Percentiles rank a stretch among this genome's conserved stretches.
Evolutionary conservation across 2,329 filamentous ascomycete genomes (phyloP).

Genomic region (Penicillium sp.): DNA sequence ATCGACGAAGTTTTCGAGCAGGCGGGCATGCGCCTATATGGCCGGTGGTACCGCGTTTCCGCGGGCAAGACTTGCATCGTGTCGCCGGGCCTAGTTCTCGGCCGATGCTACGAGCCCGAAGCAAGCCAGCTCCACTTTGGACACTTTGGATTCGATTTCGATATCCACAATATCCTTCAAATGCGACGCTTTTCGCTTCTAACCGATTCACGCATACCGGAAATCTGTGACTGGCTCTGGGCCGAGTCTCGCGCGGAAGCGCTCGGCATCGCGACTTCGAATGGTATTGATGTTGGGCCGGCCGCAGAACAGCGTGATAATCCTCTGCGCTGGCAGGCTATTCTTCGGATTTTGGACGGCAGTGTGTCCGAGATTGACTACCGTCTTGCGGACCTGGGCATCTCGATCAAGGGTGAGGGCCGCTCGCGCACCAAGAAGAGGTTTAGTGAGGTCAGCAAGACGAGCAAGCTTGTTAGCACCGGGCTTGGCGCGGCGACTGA

Average conservation of each 20-base stretch:
- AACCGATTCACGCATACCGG: slow-evolving; percentile 53
- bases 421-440: slow-evolving; percentile 4
- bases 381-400: slow-evolving; percentile 32
- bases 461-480: slow-evolving; percentile 43
- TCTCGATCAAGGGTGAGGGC: slow-evolving; percentile 13
- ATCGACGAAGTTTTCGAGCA: slow-evolving; percentile 40
- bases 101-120: slow-evolving; percentile 56
- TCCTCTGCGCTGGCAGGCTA: slow-evolving; percentile 49
- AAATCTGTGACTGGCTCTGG: slow-evolving; percentile 57
- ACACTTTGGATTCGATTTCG: slow-evolving; percentile 43
- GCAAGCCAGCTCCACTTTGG: slow-evolving; percentile 52
- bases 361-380: slow-evolving; percentile 27
- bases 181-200: slow-evolving; percentile 51
- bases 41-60: slow-evolving; percentile 56
- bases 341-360: slow-evolving; percentile 49
- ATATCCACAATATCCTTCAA: slow-evolving; percentile 50
- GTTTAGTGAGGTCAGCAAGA: slow-evolving; percentile 40
- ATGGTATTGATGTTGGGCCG: slow-evolving; percentile 54
- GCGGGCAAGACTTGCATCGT: slow-evolving; percentile 47
- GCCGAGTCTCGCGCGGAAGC: slow-evolving; percentile 59
- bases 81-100: slow-evolving; percentile 55
- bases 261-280: slow-evolving; percentile 57
- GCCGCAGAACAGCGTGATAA: slow-evolving; percentile 48
- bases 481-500: slow-evolving; percentile 29
- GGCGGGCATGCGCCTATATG: slow-evolving; percentile 49